Evolutionary conservation across 2,329 filamentous ascomycete genomes (phyloP), one percentile per base, ranked within the genome.

Genomic region (Cercospora nicotianae): DNA sequence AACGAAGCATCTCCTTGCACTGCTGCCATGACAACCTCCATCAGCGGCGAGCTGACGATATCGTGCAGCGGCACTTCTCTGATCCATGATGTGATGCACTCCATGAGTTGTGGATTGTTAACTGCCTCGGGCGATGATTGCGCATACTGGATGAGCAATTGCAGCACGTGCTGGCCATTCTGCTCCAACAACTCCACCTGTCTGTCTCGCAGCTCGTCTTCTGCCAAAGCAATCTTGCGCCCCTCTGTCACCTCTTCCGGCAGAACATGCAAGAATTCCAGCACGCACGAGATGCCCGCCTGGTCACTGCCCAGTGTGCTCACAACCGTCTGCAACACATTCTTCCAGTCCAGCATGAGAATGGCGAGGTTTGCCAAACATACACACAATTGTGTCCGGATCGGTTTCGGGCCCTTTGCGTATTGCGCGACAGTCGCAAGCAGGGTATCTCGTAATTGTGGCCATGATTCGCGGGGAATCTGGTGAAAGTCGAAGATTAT

Each of bases 191-290:
- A 85, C 81, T 97, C 94, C 80, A 88, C 89, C 72, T 95, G 97
- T 84, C 95, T 91, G 76, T 87, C 85, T 73, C 85, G 87, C 79
- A 99, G 87, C 81, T 98, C 94, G 84, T 98, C 94, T 91, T 99
- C 95, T 88, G 93, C 94, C 83, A 99, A 87, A 86, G 93, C 97
- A 87, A 99, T 97, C 85, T 98, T 99, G 83, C 95, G 93, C 83
- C 95, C 95, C 86, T 99, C 94, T 75, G 92, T 98, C 78, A 99
- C 95, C 87, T 99, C 95, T 85, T 99, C 95, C 66, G 95, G 95
- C 73, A 99, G 89, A 76, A 99, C 94, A 80, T 93, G 93, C 73
- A 99, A 86, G 81, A 99, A 99, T 81, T 99, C 95, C 77, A 99
- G 86, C 76, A 98, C 91, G 80, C 91, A 95, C 72, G 93, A 89